Evolutionary conservation across 2,329 filamentous ascomycete species (phyloP), one percentile per base, ranked within the genome.

Genomic region (Nannizziopsis barbatae): DNA sequence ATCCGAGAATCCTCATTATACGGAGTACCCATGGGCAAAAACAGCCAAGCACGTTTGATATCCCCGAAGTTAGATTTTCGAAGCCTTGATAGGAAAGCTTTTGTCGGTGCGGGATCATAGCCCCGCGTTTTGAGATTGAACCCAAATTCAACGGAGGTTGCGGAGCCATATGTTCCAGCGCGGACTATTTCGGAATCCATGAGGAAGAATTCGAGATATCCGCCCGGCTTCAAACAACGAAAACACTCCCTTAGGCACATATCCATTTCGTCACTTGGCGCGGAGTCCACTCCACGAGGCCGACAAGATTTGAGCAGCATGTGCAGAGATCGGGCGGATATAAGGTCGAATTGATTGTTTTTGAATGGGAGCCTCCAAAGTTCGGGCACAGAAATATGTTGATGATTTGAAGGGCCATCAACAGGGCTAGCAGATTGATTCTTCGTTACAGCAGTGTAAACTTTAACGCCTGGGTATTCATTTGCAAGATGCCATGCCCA

Each of bases 401-500:
- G 80, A 70, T 96, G 90, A 67, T 98, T 98, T 31, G 78, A 69
- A 1, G 92, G 92, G 1, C 88, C 89, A 20, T 83, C 82, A 56
- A 92, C 79, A 51, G 76, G 79, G 64, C 85, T 85, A 58, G 81
- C 80, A 27, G 81, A 69, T 62, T 87, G 83, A 33, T 79, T 76
- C 65, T 84, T 84, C 54, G 83, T 86, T 33, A 84, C 84, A 47
- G 90, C 86, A 0, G 90, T 95, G 70, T 89, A 93, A 47, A 95
- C 79, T 63, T 86, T 88, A 49, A 85, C 77, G 62, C 86, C 83
- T 14, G 86, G 86, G 65, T 89, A 92, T 63, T 90, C 83, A 42
- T 85, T 75, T 0, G 92, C 88, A 50, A 87, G 84, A 62, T 92
- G 82, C 92, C 92, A 98, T 17, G 86, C 90, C 92, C 92, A 98